These are phyloP conservation scores for Cordia subcordata DNA, from an alignment of 257 asterid species.

Conservation along the genomic window DNA sequence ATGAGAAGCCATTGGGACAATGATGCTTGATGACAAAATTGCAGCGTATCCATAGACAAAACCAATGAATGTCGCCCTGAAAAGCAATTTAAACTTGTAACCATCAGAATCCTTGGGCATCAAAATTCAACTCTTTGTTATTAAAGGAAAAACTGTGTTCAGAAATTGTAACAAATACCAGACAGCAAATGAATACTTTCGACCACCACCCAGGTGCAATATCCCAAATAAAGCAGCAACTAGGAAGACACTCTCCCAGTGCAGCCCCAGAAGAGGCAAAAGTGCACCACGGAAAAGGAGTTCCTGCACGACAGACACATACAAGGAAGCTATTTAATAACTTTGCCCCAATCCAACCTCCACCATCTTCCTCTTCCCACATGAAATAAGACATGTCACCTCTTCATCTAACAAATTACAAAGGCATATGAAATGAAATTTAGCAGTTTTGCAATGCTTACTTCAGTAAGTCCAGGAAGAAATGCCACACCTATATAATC, in stretches of 20 bases:
- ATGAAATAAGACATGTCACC: neutral
- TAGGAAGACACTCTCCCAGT: slow-evolving; percentile 40
- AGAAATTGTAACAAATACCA: slow-evolving; percentile 39
- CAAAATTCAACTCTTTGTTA: no score
- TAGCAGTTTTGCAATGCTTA: slow-evolving; percentile 9
- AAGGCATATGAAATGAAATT: neutral
- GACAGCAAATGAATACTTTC: slow-evolving; percentile 75
- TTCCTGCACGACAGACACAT: slow-evolving; percentile 41
- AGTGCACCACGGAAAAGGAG: slow-evolving; percentile 85
- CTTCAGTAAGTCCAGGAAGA: slow-evolving; percentile 88
- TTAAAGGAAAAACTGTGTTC: no score
- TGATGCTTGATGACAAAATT: slow-evolving; percentile 42
- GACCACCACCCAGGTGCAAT: slow-evolving; percentile 82
- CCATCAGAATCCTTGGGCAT: neutral
- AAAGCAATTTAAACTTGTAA: slow-evolving; percentile 1
- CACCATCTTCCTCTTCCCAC: no score
- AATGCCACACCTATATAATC: slow-evolving; percentile 78
- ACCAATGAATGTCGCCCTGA: slow-evolving; percentile 92
- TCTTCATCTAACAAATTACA: slow-evolving; percentile 1
- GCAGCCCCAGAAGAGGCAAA: slow-evolving; percentile 64
- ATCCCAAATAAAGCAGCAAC: slow-evolving; percentile 77
- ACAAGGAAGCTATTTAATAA: slow-evolving; percentile 8
- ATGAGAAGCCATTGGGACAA: slow-evolving; percentile 85
- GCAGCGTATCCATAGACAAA: slow-evolving; percentile 70
- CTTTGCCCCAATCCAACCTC: no score